Evolutionary conservation across 768 basidiomycete species (phyloP).

Genomic region (Paxillus rubicundulus): DNA sequence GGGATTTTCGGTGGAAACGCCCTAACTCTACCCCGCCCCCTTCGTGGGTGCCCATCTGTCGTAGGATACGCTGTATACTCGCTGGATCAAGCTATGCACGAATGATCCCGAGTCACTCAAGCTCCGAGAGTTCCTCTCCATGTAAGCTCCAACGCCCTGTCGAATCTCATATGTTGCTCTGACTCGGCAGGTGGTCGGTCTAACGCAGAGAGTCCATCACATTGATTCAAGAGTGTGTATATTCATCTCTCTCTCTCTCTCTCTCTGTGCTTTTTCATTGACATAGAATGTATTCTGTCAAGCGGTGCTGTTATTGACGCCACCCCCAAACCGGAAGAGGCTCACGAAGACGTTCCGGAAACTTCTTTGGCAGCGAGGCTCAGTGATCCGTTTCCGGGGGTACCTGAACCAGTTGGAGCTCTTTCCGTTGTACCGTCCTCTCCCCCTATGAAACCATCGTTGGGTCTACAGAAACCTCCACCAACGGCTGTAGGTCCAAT

Average conservation of each 20-base stretch:
- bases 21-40: not conserved
- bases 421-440: not conserved
- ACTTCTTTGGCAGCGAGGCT: not conserved
- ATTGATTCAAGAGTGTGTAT: constrained; percentile 22
- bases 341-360: constrained; percentile 5
- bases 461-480: not conserved
- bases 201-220: constrained; percentile 19
- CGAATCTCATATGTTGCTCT: constrained; percentile 2
- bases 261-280: constrained; percentile 6
- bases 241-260: not conserved
- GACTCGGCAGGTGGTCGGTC: not conserved
- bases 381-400: not conserved
- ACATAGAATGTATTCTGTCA: constrained; percentile 5
- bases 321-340: constrained; percentile 1
- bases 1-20: not conserved
- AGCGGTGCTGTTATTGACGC: constrained; percentile 14
- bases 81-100: constrained; percentile 25
- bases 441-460: not conserved
- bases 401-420: not conserved
- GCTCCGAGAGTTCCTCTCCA: constrained; percentile 27
- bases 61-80: constrained; percentile 23
- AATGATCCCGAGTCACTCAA: constrained; percentile 21
- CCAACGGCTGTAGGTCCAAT: constrained; percentile 12
- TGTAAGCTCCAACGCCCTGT: constrained; percentile 17
- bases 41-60: not conserved